Percentiles rank a stretch among this genome's conserved stretches.
Conservation (phyloP, 352 stramenopile species). For the Phytophthora citrophthora region DNA sequence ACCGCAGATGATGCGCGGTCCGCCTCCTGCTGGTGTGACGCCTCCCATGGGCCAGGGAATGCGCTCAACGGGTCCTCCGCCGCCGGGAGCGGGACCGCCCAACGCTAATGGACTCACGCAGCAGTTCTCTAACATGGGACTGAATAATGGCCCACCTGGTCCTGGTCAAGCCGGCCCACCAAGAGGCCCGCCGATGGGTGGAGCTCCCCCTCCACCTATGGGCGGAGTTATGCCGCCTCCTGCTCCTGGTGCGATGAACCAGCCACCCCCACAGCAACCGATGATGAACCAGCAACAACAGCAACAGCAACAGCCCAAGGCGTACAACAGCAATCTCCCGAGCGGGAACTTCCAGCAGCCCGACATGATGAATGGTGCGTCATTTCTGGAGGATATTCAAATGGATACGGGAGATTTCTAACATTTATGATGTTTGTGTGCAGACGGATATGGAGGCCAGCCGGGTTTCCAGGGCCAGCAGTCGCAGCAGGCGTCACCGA, state of each 20-base stretch:
- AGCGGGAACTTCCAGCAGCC: constrained; percentile 88
- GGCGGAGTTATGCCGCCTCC: constrained; percentile 34
- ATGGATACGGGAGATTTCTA: constrained; percentile 8
- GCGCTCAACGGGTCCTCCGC: constrained; percentile 14
- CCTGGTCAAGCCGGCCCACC: constrained; percentile 20
- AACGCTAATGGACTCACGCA: constrained; percentile 47
- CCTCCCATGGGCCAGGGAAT: constrained; percentile 38
- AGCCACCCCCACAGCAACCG: constrained; percentile 28
- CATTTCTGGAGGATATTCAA: constrained; percentile 1
- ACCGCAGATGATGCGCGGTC: constrained; percentile 32
- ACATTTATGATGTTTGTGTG: constrained; percentile 6
- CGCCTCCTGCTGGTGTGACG: constrained; percentile 17
- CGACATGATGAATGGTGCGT: constrained; percentile 77
- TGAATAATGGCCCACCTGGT: constrained; percentile 50
- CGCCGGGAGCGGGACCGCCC: constrained; percentile 19
- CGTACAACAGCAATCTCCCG: constrained; percentile 48
- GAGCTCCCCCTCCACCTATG: constrained; percentile 46
- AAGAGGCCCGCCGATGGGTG: constrained; percentile 34
- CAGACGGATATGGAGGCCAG: constrained; percentile 66
- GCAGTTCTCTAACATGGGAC: constrained; percentile 77
- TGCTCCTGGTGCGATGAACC: constrained; percentile 24
- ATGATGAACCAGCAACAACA: constrained; percentile 35
- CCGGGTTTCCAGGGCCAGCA: constrained; percentile 49
- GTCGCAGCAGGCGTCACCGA: constrained; percentile 53
- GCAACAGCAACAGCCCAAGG: constrained; percentile 8